A percentile compares a stretch with the other conserved stretches of the same genome.
phyloP scores from a whole-genome alignment of 176 grass and related monocot genomes.

The barley (Hordeum vulgare) region MorexV3_pseudomolecules_assembly NC_058522.1:2527345-2527844 shows the following conservation, averaged over 20 bases:
- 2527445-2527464: background rate
- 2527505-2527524: background rate
- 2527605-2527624: background rate
- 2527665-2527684: background rate
- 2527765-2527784: background rate
- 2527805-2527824: constrained; percentile 99
- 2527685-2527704: background rate
- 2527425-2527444: background rate
- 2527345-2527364: no score
- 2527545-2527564: background rate
- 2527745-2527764: background rate
- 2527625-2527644: background rate
- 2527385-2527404: background rate
- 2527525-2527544: background rate
- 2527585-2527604: background rate
- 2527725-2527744: background rate
- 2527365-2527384: background rate
- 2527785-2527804: constrained; percentile 9
- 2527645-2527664: background rate
- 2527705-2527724: background rate
- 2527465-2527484: no score
- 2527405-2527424: background rate
- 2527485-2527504: background rate
- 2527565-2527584: background rate
- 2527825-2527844: constrained; percentile 99